Evolutionary conservation across 345 rosid genomes (phyloP).

Genomic region (Eucalyptus viminalis): DNA sequence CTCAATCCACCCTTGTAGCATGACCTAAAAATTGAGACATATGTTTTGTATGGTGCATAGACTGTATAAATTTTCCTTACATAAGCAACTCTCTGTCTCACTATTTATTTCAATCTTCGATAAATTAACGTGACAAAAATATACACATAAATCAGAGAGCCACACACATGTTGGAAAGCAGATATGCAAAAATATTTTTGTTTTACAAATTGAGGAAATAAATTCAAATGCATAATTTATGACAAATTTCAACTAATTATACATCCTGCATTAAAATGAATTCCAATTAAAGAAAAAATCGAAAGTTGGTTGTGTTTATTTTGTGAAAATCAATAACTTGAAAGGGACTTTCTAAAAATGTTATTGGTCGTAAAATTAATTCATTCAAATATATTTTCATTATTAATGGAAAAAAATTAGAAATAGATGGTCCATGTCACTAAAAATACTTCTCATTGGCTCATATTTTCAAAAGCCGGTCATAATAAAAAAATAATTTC

Average conservation of each 20-base stretch:
- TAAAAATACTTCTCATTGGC: not conserved
- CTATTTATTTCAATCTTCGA: not conserved
- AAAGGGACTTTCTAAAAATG: not conserved
- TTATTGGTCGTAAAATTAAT: not conserved
- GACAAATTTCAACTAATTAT: rapidly evolving
- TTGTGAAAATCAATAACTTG: not conserved
- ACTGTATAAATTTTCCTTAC: not conserved
- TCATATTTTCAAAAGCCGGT: not conserved
- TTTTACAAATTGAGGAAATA: not conserved
- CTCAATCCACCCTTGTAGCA: not conserved
- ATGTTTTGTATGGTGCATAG: not conserved
- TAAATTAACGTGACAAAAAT: not conserved
- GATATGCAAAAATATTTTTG: rapidly evolving
- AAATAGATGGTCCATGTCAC: rapidly evolving
- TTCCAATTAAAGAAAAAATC: rapidly evolving
- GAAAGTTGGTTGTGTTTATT: not conserved
- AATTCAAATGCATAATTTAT: rapidly evolving
- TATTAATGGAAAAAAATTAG: not conserved
- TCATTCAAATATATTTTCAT: not conserved
- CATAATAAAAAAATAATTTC: not conserved
- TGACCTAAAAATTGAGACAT: not conserved
- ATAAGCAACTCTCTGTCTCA: not conserved
- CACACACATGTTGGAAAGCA: not conserved
- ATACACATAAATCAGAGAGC: rapidly evolving
- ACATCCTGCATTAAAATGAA: not conserved